Conservation (phyloP, 805 yeast genomes). For the Candida maesae region DNA sequence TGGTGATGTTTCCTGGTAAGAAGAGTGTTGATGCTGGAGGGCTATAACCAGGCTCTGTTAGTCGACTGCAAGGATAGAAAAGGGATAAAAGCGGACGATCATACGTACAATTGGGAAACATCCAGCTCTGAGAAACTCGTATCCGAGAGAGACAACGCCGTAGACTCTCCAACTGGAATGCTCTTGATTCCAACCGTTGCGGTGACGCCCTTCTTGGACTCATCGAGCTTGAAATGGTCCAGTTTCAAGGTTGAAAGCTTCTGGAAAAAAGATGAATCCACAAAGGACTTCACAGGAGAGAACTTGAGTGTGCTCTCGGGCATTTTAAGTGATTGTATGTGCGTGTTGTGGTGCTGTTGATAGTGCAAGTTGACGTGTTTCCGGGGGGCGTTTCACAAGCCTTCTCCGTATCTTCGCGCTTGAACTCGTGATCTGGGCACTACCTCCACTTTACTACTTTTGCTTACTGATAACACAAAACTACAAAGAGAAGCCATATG, state of each 20-base stretch:
- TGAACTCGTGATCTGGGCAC: too few relatives aligned
- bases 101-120: slow-evolving; percentile 12
- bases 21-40: slow-evolving; percentile 21
- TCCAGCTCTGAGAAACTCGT: slow-evolving; percentile 29
- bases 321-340: too few relatives aligned
- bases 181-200: slow-evolving; percentile 30
- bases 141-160: slow-evolving; percentile 26
- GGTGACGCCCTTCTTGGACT: slow-evolving; percentile 25
- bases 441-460: too few relatives aligned
- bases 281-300: slow-evolving; percentile 59
- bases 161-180: slow-evolving; percentile 28
- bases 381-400: too few relatives aligned
- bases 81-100: neutral
- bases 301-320: slow-evolving; percentile 23
- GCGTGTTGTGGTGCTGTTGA: too few relatives aligned
- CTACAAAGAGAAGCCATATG: too few relatives aligned
- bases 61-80: too few relatives aligned
- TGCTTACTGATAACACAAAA: too few relatives aligned
- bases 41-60: slow-evolving; percentile 7
- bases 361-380: too few relatives aligned
- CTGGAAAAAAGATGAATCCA: slow-evolving; percentile 85
- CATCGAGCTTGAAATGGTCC: slow-evolving; percentile 58
- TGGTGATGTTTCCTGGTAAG: slow-evolving; percentile 43
- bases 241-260: slow-evolving; percentile 69
- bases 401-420: too few relatives aligned